Conservation (phyloP, 1,284 basidiomycete species). For the Fomitopsis palustris region DNA sequence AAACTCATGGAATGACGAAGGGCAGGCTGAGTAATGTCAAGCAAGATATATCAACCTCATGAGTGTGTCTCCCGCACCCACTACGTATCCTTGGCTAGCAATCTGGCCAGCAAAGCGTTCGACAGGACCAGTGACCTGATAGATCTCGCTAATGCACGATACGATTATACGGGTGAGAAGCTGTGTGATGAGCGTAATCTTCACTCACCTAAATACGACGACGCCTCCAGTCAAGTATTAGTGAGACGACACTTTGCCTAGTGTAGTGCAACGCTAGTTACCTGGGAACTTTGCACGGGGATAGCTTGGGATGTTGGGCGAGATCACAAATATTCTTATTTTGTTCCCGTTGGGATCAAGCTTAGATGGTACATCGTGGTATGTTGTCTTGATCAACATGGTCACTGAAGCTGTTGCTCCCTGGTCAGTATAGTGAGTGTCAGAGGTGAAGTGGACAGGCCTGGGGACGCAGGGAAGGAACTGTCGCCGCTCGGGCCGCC, state of each 20-base stretch:
- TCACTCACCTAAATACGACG: slow-evolving; percentile 74
- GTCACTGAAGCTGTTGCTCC: not conserved
- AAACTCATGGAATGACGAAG: slow-evolving; percentile 88
- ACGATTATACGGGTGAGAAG: not conserved
- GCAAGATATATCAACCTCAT: not conserved
- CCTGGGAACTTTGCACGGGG: slow-evolving; percentile 84
- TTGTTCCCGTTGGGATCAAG: slow-evolving; percentile 60
- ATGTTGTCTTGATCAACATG: slow-evolving; percentile 79
- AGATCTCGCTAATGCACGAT: slow-evolving; percentile 56
- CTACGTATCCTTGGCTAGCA: slow-evolving; percentile 83
- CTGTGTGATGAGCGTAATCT: too few species aligned
- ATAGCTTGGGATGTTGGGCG: slow-evolving; percentile 66
- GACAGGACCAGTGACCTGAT: slow-evolving; percentile 84
- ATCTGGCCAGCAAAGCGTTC: slow-evolving; percentile 90
- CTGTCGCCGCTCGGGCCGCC: too few species aligned
- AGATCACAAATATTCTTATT: slow-evolving; percentile 77
- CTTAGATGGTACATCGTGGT: slow-evolving; percentile 71
- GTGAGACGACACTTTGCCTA: not conserved
- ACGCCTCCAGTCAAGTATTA: slow-evolving; percentile 47
- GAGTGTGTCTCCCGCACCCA: slow-evolving; percentile 43
- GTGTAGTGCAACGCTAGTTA: slow-evolving; percentile 15
- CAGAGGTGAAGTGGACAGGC: not conserved
- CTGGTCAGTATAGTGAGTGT: not conserved
- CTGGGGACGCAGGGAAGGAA: too few species aligned
- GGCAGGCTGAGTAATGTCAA: slow-evolving; percentile 50